phyloP scores from a whole-genome alignment of 148 eudicot species.

The Rhododendron kiyosumense region DNA sequence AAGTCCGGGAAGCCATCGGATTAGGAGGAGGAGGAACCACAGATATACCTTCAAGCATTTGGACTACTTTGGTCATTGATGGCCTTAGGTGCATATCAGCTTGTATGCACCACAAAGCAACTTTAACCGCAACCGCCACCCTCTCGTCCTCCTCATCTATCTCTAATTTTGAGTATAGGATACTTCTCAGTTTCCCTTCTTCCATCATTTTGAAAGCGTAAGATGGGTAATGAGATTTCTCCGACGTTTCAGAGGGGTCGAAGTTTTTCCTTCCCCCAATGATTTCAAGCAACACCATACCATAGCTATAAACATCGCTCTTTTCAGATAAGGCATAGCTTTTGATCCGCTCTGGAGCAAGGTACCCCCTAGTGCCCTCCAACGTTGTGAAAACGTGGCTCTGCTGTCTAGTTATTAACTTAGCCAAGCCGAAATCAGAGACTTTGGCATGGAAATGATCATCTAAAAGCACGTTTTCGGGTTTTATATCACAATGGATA shows the following conservation, averaged over 20 bases:
- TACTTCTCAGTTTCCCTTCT: conserved; percentile 65
- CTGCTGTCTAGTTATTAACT: conserved; percentile 87
- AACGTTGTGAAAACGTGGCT: conserved; percentile 84
- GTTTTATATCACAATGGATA: conserved; percentile 92
- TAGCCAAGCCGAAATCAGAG: conserved; percentile 93
- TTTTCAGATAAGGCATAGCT: conserved; percentile 94
- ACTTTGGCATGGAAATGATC: conserved; percentile 75
- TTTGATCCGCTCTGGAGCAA: conserved; percentile 97
- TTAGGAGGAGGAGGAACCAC: conserved; percentile 67
- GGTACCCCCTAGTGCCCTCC: conserved; percentile 89
- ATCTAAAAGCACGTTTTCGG: conserved; percentile 91
- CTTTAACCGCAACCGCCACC: conserved; percentile 53
- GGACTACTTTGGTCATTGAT: conserved; percentile 82
- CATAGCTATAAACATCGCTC: conserved; percentile 98
- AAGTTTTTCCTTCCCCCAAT: conserved; percentile 88
- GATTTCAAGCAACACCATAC: conserved; percentile 96
- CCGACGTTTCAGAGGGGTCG: conserved; percentile 51
- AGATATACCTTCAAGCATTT: conserved; percentile 88
- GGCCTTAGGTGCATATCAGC: conserved; percentile 85
- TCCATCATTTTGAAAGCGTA: conserved; percentile 91
- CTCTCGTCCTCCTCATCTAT: conserved; percentile 60
- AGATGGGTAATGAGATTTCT: conserved; percentile 82
- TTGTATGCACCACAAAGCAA: conserved; percentile 96
- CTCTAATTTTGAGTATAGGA: conserved; percentile 55
- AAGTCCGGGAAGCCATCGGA: conserved; percentile 52